Percentiles rank a stretch among this genome's conserved stretches.
Conservation (phyloP, 805 yeast species). For the Millerozyma miso region DNA sequence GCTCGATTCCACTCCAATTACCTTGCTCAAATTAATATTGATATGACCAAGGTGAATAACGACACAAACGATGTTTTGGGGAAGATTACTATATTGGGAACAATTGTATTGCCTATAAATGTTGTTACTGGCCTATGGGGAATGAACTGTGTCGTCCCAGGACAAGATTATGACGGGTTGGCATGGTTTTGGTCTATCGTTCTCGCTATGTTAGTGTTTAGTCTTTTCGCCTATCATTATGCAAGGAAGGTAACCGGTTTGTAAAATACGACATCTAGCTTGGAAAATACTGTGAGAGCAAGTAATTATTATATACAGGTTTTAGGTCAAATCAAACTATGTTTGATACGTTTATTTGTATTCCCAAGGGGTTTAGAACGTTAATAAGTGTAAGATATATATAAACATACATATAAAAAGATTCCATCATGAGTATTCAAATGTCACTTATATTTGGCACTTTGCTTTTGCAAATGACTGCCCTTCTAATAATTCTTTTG, state of each 20-base stretch:
- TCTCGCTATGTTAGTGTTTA: constrained; percentile 30
- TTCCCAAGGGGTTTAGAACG: no score
- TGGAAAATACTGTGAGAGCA: background rate
- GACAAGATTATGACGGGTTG: constrained; percentile 53
- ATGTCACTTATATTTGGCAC: constrained; percentile 45
- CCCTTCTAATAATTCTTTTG: constrained; percentile 44
- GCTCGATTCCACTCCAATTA: constrained; percentile 96
- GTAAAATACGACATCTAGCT: constrained; percentile 10
- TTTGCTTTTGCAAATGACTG: constrained; percentile 49
- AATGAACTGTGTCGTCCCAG: constrained; percentile 96
- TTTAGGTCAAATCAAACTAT: background rate
- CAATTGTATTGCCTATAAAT: constrained; percentile 91
- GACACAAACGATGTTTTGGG: constrained; percentile 96
- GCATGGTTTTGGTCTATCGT: constrained; percentile 40
- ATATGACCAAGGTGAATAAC: constrained; percentile 94
- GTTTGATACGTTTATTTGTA: background rate
- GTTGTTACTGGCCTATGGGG: constrained; percentile 98
- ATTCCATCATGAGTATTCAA: constrained; percentile 39
- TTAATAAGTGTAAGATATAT: no score
- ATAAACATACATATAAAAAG: no score
- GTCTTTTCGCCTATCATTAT: constrained; percentile 35
- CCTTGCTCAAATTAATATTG: constrained; percentile 93
- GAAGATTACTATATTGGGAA: constrained; percentile 88
- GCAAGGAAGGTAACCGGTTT: constrained; percentile 38
- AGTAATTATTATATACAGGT: background rate